These are phyloP conservation scores for Avena eriantha DNA, from an alignment of 176 grass and related monocot genomes.

Conservation along the genomic window DNA sequence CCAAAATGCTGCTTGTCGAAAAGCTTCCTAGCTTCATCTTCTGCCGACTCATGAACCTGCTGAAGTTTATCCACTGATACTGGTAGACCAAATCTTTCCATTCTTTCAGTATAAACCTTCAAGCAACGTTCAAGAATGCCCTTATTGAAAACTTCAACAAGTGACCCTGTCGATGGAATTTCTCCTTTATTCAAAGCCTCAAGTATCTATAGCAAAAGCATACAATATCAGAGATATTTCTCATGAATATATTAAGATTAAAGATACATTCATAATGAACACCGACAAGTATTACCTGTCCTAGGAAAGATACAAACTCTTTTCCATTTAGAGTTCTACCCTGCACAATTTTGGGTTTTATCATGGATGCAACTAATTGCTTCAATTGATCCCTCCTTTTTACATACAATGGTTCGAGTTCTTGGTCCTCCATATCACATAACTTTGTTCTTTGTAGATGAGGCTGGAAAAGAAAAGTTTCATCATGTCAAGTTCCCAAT, in stretches of 20 bases:
- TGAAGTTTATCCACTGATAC: constrained; percentile 70
- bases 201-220: constrained; percentile 68
- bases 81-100: constrained; percentile 65
- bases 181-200: constrained; percentile 96
- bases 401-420: constrained; percentile 75
- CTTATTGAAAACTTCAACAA: constrained; percentile 96
- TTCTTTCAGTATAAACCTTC: constrained; percentile 72
- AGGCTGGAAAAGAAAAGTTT: constrained; percentile 71
- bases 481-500: constrained; percentile 34
- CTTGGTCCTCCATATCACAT: constrained; percentile 80
- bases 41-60: constrained; percentile 55
- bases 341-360: constrained; percentile 84
- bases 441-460: constrained; percentile 98
- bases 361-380: constrained; percentile 74
- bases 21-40: constrained; percentile 56
- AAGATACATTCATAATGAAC: constrained; percentile 5
- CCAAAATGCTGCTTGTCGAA: constrained; percentile 91
- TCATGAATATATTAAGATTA: constrained; percentile 21
- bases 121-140: constrained; percentile 86
- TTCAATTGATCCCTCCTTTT: constrained; percentile 84
- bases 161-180: constrained; percentile 90
- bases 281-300: constrained; percentile 56
- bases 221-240: constrained; percentile 27
- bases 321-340: constrained; percentile 85
- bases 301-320: constrained; percentile 87